phyloP scores from a whole-genome alignment of 2,329 filamentous ascomycete genomes.

The Xylariaceae sp. region DNA sequence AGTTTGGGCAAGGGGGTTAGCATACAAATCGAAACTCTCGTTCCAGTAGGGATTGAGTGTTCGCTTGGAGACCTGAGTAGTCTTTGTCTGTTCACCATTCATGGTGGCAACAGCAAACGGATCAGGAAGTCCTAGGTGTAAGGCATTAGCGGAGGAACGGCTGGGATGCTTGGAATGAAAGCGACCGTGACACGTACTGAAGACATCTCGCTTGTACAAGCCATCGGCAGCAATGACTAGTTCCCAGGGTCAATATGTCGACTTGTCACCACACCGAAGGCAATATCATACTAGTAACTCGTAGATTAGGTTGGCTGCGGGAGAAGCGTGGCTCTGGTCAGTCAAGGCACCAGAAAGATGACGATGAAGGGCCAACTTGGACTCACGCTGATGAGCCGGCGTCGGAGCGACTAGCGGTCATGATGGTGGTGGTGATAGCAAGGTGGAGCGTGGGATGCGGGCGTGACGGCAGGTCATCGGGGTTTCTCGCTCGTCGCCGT shows the following conservation, averaged over 20 bases:
- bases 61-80: constrained; percentile 95
- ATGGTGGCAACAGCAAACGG: constrained; percentile 97
- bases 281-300: constrained; percentile 76
- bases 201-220: constrained; percentile 98
- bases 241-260: constrained; percentile 15
- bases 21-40: constrained; percentile 97
- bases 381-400: constrained; percentile 64
- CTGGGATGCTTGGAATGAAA: neutral
- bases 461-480: constrained; percentile 10
- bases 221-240: constrained; percentile 97
- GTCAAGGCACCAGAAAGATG: constrained; percentile 17
- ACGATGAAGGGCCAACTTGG: constrained; percentile 1
- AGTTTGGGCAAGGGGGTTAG: constrained; percentile 14
- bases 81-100: constrained; percentile 96
- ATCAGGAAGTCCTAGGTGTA: constrained; percentile 78
- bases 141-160: neutral
- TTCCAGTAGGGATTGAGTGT: constrained; percentile 99
- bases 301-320: constrained; percentile 75
- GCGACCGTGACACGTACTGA: constrained; percentile 65
- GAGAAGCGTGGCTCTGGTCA: constrained; percentile 26
- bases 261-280: constrained; percentile 5
- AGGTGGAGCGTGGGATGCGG: constrained; percentile 16
- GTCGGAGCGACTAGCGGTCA: constrained; percentile 52
- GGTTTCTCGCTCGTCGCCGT: constrained; percentile 12
- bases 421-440: constrained; percentile 21